Percentiles rank a stretch among this genome's conserved stretches.
Conservation (phyloP, 2,329 filamentous ascomycete genomes). For the Diaporthe longicolla region DNA sequence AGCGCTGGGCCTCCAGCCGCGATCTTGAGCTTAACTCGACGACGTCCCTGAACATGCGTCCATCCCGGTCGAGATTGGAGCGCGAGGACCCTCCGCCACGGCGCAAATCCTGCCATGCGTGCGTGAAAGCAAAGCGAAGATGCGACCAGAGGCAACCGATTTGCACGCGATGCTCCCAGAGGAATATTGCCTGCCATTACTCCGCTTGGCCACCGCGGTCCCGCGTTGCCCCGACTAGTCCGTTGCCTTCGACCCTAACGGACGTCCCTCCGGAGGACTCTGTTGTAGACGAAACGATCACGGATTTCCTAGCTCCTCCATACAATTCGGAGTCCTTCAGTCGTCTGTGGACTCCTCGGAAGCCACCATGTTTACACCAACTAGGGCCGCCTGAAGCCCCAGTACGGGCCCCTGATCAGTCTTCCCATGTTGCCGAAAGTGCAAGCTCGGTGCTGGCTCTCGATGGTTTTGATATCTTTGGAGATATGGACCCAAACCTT, state of each 20-base stretch:
- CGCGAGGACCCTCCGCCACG: conserved; percentile 61
- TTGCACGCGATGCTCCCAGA: conserved; percentile 66
- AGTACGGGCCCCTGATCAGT: neutral
- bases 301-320: neutral
- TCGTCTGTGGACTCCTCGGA: neutral
- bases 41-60: conserved; percentile 38
- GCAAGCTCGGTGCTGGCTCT: neutral
- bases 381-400: neutral
- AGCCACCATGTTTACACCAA: too few species aligned
- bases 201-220: conserved; percentile 45
- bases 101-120: conserved; percentile 70
- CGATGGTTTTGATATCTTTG: neutral
- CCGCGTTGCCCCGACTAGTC: neutral
- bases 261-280: neutral
- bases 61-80: conserved; percentile 50
- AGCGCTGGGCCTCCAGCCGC: neutral
- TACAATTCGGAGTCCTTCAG: neutral
- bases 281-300: neutral
- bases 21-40: conserved; percentile 21
- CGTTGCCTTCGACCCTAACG: neutral
- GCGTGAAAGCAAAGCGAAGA: conserved; percentile 69
- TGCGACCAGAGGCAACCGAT: conserved; percentile 66
- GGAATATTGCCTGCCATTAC: conserved; percentile 64
- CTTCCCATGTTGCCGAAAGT: neutral
- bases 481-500: neutral